phyloP scores from a whole-genome alignment of 805 yeast species.

The Metschnikowia amazonensis region DNA sequence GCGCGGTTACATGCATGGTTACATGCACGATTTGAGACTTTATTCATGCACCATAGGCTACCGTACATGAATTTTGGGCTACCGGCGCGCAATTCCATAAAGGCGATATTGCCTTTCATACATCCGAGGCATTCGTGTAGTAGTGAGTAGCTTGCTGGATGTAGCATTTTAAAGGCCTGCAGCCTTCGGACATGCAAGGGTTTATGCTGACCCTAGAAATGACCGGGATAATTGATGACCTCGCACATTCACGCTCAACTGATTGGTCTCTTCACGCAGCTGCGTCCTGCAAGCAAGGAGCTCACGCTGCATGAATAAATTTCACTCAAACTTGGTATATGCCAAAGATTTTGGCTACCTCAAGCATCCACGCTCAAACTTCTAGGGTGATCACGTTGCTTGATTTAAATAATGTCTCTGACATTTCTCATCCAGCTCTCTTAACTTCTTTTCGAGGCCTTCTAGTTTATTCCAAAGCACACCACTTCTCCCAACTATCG shows the following conservation, averaged over 20 bases:
- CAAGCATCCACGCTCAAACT: constrained; percentile 2
- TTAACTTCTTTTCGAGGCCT: background rate
- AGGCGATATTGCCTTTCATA: background rate
- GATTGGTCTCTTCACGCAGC: background rate
- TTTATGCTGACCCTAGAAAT: background rate
- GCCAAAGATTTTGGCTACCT: constrained; percentile 5
- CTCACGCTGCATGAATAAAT: constrained; percentile 6
- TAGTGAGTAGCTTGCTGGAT: background rate
- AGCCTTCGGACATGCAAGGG: background rate
- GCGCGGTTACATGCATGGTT: constrained; percentile 5
- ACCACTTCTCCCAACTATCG: background rate
- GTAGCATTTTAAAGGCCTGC: background rate
- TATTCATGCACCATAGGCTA: background rate
- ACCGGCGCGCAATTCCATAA: constrained; percentile 5
- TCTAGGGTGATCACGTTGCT: constrained; percentile 1
- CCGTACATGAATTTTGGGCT: constrained; percentile 1
- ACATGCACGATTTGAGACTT: constrained; percentile 5
- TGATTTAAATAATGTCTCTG: constrained; percentile 2
- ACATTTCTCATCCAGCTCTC: background rate
- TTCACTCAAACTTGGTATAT: constrained; percentile 5
- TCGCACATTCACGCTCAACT: background rate
- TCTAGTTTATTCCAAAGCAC: background rate
- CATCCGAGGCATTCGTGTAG: background rate
- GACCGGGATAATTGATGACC: background rate
- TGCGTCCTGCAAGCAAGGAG: constrained; percentile 6